These are phyloP conservation scores for Colletotrichum tamarilloi DNA, from an alignment of 2,329 filamentous ascomycete species.

Conservation along the genomic window DNA sequence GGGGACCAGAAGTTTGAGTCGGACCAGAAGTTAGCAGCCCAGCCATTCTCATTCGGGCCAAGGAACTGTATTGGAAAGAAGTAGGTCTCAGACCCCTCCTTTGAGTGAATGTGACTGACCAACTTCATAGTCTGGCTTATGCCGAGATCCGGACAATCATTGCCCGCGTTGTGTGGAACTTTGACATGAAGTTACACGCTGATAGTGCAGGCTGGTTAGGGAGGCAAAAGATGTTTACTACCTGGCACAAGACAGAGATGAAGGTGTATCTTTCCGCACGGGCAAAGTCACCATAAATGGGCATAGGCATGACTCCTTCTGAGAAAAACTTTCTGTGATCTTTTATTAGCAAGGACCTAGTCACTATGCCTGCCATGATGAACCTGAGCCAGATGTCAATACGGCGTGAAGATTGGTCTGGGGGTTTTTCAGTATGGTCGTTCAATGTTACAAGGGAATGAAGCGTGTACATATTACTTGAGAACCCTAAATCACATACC, in stretches of 20 bases:
- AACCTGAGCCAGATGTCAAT: too few species aligned
- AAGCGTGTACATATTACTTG: too few species aligned
- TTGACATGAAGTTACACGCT: constrained; percentile 29
- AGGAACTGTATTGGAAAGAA: constrained; percentile 63
- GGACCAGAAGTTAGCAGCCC: constrained; percentile 53
- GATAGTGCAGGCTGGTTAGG: constrained; percentile 50
- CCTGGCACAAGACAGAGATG: constrained; percentile 34
- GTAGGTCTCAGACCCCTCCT: constrained; percentile 44
- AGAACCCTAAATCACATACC: too few species aligned
- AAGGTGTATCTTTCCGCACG: constrained; percentile 17
- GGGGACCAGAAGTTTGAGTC: constrained; percentile 24
- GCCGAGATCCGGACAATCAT: constrained; percentile 29
- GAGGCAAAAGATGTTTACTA: constrained; percentile 31
- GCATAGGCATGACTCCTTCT: too few species aligned
- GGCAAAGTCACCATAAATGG: not conserved
- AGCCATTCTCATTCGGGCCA: constrained; percentile 61
- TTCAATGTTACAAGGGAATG: too few species aligned
- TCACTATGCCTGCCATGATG: too few species aligned
- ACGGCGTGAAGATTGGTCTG: too few species aligned
- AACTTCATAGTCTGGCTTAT: not conserved
- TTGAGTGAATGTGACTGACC: not conserved
- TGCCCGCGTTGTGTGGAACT: constrained; percentile 28
- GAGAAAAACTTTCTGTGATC: too few species aligned
- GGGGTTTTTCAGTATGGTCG: too few species aligned
- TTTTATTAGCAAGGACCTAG: too few species aligned